Percentiles rank a stretch among this genome's conserved stretches.
phyloP scores from a whole-genome alignment of 768 basidiomycete species.

The Brasilioporus rufonigricans region DNA sequence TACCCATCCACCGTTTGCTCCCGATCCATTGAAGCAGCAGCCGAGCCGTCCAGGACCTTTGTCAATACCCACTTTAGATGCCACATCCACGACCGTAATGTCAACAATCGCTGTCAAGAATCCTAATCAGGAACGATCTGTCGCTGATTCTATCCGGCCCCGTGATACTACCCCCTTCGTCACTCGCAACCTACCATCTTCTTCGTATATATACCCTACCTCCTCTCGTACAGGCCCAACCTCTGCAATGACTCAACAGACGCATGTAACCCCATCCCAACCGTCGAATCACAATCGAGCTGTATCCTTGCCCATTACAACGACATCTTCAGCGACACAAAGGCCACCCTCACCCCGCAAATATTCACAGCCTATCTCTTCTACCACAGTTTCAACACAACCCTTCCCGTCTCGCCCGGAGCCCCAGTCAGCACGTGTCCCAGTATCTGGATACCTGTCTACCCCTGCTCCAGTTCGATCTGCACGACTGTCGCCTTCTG shows the following conservation, averaged over 20 bases:
- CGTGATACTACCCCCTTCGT: constrained; percentile 20
- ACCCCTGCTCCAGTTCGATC: constrained; percentile 31
- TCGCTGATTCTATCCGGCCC: constrained; percentile 19
- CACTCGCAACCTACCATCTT: constrained; percentile 18
- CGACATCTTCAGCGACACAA: constrained; percentile 16
- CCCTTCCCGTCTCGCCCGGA: constrained; percentile 31
- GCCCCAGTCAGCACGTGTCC: constrained; percentile 23
- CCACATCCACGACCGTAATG: constrained; percentile 4
- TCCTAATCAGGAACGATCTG: constrained; percentile 19
- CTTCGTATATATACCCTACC: constrained; percentile 24
- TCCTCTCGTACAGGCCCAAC: constrained; percentile 21
- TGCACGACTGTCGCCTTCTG: constrained; percentile 21
- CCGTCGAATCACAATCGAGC: constrained; percentile 33
- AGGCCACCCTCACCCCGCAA: constrained; percentile 31
- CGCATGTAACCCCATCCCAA: constrained; percentile 22
- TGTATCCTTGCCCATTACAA: constrained; percentile 34
- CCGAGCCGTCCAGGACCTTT: constrained; percentile 15
- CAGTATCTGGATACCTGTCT: constrained; percentile 30
- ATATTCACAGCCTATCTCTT: constrained; percentile 25
- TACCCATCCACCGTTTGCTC: constrained; percentile 8
- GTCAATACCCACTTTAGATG: constrained; percentile 16
- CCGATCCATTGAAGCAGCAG: constrained; percentile 23
- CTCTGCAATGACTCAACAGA: constrained; percentile 20
- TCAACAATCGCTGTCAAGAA: constrained; percentile 18
- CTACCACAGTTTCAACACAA: constrained; percentile 26